Evolutionary conservation across 2,329 filamentous ascomycete species (phyloP).

Genomic region (Ophiostoma piceae): DNA sequence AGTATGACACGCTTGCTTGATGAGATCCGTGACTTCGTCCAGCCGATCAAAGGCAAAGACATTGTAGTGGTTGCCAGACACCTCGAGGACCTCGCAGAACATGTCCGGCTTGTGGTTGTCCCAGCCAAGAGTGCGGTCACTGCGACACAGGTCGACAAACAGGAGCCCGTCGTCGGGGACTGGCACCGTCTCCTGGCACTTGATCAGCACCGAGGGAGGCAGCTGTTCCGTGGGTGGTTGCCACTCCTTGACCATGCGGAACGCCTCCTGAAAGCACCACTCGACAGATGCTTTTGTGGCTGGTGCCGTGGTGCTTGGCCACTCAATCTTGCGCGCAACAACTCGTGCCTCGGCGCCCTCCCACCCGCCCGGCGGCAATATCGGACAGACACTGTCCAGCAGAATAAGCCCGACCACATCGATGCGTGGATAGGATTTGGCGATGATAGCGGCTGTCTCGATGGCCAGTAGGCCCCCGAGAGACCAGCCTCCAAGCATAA

Average conservation of each 20-base stretch:
- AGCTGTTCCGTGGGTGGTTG: conserved; percentile 29
- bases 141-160: conserved; percentile 43
- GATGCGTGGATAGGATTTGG: conserved; percentile 30
- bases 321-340: conserved; percentile 30
- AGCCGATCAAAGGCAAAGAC: conserved; percentile 38
- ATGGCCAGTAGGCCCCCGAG: conserved; percentile 49
- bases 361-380: conserved; percentile 21
- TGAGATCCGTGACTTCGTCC: conserved; percentile 29
- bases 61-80: conserved; percentile 50
- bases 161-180: conserved; percentile 29
- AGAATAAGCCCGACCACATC: conserved; percentile 48
- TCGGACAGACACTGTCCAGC: conserved; percentile 46
- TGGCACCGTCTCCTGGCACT: conserved; percentile 41
- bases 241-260: conserved; percentile 40
- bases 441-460: conserved; percentile 45
- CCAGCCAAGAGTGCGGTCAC: conserved; percentile 46
- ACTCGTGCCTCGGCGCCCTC: conserved; percentile 28
- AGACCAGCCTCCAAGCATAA: conserved; percentile 54
- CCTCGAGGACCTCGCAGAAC: conserved; percentile 43
- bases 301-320: conserved; percentile 30
- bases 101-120: conserved; percentile 42
- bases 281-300: conserved; percentile 33
- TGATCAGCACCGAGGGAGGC: conserved; percentile 42
- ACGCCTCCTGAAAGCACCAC: conserved; percentile 41
- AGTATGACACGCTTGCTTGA: conserved; percentile 31